Base-by-base conservation (phyloP, 2,329 filamentous ascomycete genomes). In the Huntiella decipiens region DNA sequence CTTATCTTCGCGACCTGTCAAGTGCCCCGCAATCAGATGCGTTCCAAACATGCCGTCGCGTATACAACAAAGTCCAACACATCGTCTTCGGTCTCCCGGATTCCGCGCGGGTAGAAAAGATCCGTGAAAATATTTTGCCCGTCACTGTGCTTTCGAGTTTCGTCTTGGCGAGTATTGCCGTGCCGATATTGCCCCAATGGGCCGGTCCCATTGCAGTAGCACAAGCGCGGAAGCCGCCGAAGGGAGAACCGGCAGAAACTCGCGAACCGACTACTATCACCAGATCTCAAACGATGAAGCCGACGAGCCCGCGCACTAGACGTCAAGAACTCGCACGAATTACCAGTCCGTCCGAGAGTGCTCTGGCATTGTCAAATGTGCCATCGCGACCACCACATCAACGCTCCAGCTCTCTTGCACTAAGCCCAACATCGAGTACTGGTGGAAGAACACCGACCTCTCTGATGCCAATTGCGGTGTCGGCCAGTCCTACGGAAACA, bases 11-110 rank as follows among this genome's bases (percentile, higher is more conserved):
- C 66, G 84, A 91, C 58, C 74, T 91, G 51, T 73, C 81, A 46
- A 66, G 71, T 56, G 82, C 80, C 49, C 83, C 83, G 2, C 79
- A 81, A 58, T 79, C 80, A 51, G 74, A 78, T 55, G 71, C 80
- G 43, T 91, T 91, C 63, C 79, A 82, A 63, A 88, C 81, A 43
- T 88, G 83, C 57, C 74, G 82, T 50, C 70, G 84, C 56, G 77
- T 91, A 54, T 88, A 87, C 65, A 91, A 91, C 63, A 85, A 84
- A 61, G 82, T 91, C 35, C 83, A 91, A 61, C 77, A 84, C 60
- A 84, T 91, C 54, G 82, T 91, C 19, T 91, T 91, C 59, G 83
- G 83, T 15, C 68, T 81, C 17, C 70, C 77, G 32, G 82, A 88
- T 56, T 69, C 72, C 19, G 68, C 69, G 50, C 71, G 77, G 48